Evolutionary conservation across 805 yeast species (phyloP), one percentile per base, ranked within the genome.

Genomic region (Candida stauntonica): DNA sequence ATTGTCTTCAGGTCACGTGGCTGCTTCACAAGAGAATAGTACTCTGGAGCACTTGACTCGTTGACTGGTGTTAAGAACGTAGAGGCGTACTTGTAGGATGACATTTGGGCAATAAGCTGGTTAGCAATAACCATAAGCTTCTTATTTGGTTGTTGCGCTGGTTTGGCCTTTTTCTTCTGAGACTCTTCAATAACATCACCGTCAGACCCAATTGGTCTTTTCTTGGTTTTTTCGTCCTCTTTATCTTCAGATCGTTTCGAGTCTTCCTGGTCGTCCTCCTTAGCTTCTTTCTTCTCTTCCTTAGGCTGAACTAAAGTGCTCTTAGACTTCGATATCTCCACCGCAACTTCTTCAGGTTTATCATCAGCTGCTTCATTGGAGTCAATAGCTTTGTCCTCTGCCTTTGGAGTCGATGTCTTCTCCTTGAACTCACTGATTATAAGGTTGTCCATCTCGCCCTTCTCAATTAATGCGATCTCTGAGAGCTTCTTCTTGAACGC

Each of bases 1-100:
- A 86, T 75, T 5, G 77, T 74, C 51, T 82, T 80, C 46, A 85
- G 59, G 56, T 86, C 91, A 17, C 75, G 73, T 0, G 95, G 93
- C 19, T 69, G 64, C 45, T 73, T 67, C 12, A 85, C 73, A 24
- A 82, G 62, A 16, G 72, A 66, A 51, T 75, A 71, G 54, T 86
- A 86, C 34, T 79, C 74, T 2, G 84, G 86, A 6, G 88, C 91
- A 37, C 75, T 85, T 40, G 72, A 64, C 40, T 69, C 72, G 46
- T 71, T 73, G 13, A 86, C 93, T 0, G 93, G 86, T 37, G 72
- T 75, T 27, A 81, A 55, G 55, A 86, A 86, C 40, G 85, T 79
- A 0, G 88, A 79, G 0, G 93, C 84, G 51, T 74, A 81, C 41
- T 86, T 67, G 57, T 83, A 81, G 2, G 86, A 78, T 27, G 81